Base-by-base conservation (phyloP, 495 filamentous ascomycete species). In the Geoglossum glabrum region DNA sequence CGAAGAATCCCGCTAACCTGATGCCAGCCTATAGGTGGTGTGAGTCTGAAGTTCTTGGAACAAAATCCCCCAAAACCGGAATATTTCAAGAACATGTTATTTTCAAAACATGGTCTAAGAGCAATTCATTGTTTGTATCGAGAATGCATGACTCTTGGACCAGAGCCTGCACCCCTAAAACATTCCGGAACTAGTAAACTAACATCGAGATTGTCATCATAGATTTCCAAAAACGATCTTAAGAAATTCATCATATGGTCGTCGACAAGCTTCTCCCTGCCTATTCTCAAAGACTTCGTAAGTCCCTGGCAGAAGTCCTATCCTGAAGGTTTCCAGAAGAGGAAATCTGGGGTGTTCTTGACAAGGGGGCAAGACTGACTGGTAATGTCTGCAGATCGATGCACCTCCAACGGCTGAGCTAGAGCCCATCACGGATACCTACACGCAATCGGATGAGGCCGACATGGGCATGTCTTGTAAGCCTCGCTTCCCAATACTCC, bases 351-450 rank as follows among this genome's bases (percentile, higher is more conserved):
- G 31, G 31, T 5, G 31, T 34, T 34, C 31, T 11, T 34, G 31
- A 34, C 5, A 34, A 34, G 31, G 31, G 11, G 31, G 31, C 31
- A 34, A 34, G 31, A 34, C 31, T 34, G 31, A 34, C 31, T 34
- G 11, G 11, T 11, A 34, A 34, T 34, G 31, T 34, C 31, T 34
- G 11, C 31, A 34, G 31, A 40, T 93, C 25, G 70, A 74, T 17
- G 88, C 89, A 2, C 73, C 76, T 0, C 88, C 88, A 0, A 92
- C 86, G 3, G 88, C 87, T 0, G 88, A 95, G 66, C 75, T 94
- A 0, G 84, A 90, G 62, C 89, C 89, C 13, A 81, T 88, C 28
- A 86, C 85, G 0, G 68, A 77, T 0, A 71, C 69, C 17, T 85
- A 85, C 62, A 75, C 81, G 1, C 80, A 85, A 61, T 70, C 65